Evolutionary conservation across 345 rosid genomes (phyloP), one percentile per base, ranked within the genome.

Genomic region (Psidium friedrichsthalianum): DNA sequence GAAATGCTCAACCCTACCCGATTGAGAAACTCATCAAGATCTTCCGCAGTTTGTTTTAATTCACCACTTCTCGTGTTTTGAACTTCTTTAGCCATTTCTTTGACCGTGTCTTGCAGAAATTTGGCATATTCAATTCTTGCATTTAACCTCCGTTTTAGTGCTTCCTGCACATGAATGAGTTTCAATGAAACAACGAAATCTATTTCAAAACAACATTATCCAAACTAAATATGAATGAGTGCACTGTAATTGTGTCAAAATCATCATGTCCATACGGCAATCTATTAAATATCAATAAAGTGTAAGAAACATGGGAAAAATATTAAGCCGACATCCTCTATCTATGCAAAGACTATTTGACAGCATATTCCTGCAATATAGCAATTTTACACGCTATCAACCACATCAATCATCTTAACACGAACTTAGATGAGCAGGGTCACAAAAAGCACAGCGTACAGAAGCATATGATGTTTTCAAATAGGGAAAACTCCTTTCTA

Each of bases 31-130:
- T 89, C 91, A 89, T 92, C 97, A 83, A 94, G 94, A 87, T 94
- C 95, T 86, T 92, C 94, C 20, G 97, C 97, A 9, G 94, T 94
- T 88, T 90, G 86, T 89, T 90, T 92, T 14, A 84, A 57, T 83
- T 96, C 98, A 80, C 98, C 98, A 88, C 93, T 92, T 87, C 93
- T 91, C 8, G 98, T 92, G 86, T 93, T 94, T 85, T 95, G 94
- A 86, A 94, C 94, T 90, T 96, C 98, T 86, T 93, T 96, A 52
- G 98, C 98, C 98, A 96, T 96, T 93, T 94, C 98, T 90, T 90
- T 94, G 82, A 93, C 98, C 3, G 98, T 96, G 56, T 96, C 98
- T 88, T 94, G 95, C 76, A 94, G 94, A 91, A 94, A 94, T 89
- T 92, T 94, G 84, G 97, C 97, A 40, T 94, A 94, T 86, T 93